These are phyloP conservation scores for Tetracladium setigerum DNA, from an alignment of 495 filamentous ascomycete species.

Conservation along the genomic window DNA sequence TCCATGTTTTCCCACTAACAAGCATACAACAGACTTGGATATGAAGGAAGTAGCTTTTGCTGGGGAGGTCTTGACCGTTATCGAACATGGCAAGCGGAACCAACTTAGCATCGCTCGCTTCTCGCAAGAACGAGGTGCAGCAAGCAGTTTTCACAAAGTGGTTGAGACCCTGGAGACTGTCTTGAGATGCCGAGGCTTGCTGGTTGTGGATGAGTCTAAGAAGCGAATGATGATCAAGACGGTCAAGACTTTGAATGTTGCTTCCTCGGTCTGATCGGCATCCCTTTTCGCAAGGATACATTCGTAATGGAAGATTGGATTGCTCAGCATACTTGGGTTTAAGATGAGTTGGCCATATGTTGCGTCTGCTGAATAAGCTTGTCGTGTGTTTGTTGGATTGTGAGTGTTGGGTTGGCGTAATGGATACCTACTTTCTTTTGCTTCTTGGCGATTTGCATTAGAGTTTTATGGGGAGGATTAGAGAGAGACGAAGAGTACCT, in stretches of 20 bases:
- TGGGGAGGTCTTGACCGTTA: constrained; percentile 74
- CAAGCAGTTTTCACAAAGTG: constrained; percentile 74
- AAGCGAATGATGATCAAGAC: constrained; percentile 61
- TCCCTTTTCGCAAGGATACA: too few relatives aligned
- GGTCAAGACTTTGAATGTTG: constrained; percentile 18
- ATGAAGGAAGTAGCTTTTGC: constrained; percentile 76
- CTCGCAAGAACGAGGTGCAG: constrained; percentile 81
- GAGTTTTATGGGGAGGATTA: too few relatives aligned
- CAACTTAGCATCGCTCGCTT: constrained; percentile 70
- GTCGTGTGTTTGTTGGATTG: too few relatives aligned
- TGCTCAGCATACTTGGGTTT: too few relatives aligned
- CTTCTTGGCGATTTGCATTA: too few relatives aligned
- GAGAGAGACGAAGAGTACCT: too few relatives aligned
- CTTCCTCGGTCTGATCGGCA: background rate
- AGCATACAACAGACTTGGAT: constrained; percentile 46
- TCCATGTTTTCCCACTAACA: background rate
- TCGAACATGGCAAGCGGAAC: constrained; percentile 66
- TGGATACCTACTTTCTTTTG: too few relatives aligned
- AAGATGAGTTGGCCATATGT: too few relatives aligned
- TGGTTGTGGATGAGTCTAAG: constrained; percentile 64
- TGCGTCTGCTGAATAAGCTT: too few relatives aligned
- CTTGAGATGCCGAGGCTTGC: constrained; percentile 48
- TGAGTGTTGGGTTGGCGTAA: too few relatives aligned
- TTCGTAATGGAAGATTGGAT: too few relatives aligned
- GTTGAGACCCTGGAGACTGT: constrained; percentile 62